A percentile compares a stretch with the other conserved stretches of the same genome.
These are phyloP conservation scores for Trichoderma cornu-damae DNA, from an alignment of 2,329 filamentous ascomycete genomes.

Conservation along the genomic window DNA sequence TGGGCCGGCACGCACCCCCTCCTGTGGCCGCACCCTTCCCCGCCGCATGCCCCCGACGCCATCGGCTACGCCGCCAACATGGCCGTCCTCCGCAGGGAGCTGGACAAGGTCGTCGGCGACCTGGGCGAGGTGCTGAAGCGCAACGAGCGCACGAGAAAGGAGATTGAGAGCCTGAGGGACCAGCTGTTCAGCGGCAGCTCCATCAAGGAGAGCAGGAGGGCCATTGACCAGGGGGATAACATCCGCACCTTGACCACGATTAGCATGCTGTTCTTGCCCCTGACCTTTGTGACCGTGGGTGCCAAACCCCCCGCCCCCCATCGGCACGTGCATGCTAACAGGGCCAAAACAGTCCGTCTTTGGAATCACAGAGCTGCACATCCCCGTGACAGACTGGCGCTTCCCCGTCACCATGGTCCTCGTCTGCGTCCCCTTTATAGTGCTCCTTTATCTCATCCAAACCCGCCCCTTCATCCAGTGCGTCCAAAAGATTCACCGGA, in stretches of 20 bases:
- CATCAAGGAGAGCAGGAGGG: constrained; percentile 56
- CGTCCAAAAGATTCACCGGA: constrained; percentile 20
- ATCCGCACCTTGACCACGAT: constrained; percentile 57
- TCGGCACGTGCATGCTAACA: not conserved
- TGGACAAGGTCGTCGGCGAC: constrained; percentile 48
- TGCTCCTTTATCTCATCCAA: constrained; percentile 43
- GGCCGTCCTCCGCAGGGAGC: constrained; percentile 41
- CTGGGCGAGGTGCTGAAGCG: constrained; percentile 43
- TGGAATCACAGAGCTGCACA: constrained; percentile 46
- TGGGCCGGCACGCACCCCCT: constrained; percentile 52
- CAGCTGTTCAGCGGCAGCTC: constrained; percentile 60
- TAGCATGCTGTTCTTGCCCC: constrained; percentile 55
- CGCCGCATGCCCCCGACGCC: constrained; percentile 37
- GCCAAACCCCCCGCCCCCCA: too few relatives aligned
- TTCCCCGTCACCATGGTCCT: constrained; percentile 59
- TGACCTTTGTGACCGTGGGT: constrained; percentile 54
- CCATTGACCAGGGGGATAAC: constrained; percentile 59
- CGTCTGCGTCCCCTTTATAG: constrained; percentile 49
- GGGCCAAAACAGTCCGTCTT: constrained; percentile 42
- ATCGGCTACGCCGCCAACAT: constrained; percentile 47
- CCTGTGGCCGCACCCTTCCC: constrained; percentile 50
- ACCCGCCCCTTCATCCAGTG: constrained; percentile 35
- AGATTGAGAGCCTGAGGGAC: constrained; percentile 53
- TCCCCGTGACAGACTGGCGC: constrained; percentile 39
- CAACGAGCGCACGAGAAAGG: constrained; percentile 50